Conservation (phyloP, 1,284 basidiomycete species). For the Gymnopus androsaceus region DNA sequence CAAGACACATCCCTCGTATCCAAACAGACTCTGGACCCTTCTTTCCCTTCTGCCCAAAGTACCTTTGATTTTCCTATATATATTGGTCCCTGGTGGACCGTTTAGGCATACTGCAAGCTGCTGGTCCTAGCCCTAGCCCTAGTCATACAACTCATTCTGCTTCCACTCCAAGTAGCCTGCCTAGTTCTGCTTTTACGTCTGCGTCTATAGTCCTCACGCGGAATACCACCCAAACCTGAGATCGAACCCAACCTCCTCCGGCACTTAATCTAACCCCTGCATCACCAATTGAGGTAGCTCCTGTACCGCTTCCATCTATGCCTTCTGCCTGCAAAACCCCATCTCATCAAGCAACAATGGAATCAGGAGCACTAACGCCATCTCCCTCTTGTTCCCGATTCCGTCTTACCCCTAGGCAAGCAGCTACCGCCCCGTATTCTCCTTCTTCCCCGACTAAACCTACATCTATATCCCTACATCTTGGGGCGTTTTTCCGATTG, state of each 20-base stretch:
- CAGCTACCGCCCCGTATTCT: background rate
- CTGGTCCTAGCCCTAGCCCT: too few relatives aligned
- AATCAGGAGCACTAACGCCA: too few relatives aligned
- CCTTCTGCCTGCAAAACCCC: too few relatives aligned
- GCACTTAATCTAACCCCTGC: slow-evolving; percentile 22
- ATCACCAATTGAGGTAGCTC: background rate
- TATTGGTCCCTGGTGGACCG: slow-evolving; percentile 74
- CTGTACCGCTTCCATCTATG: too few relatives aligned
- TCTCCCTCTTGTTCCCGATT: background rate
- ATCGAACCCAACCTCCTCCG: slow-evolving; percentile 13
- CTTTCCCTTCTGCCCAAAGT: slow-evolving; percentile 69
- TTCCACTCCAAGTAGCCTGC: background rate
- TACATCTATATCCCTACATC: too few relatives aligned
- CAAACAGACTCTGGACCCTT: slow-evolving; percentile 79
- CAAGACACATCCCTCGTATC: slow-evolving; percentile 80
- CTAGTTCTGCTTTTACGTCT: background rate
- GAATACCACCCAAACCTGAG: background rate
- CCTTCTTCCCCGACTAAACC: too few relatives aligned
- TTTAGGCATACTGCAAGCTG: slow-evolving; percentile 79
- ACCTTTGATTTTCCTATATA: slow-evolving; percentile 88
- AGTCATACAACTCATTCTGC: background rate
- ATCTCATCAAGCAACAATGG: too few relatives aligned
- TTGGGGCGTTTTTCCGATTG: too few relatives aligned
- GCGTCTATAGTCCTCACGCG: too few relatives aligned
- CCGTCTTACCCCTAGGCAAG: background rate